Conservation (phyloP, 805 yeast genomes). For the Yamadazyma endophytica region DNA sequence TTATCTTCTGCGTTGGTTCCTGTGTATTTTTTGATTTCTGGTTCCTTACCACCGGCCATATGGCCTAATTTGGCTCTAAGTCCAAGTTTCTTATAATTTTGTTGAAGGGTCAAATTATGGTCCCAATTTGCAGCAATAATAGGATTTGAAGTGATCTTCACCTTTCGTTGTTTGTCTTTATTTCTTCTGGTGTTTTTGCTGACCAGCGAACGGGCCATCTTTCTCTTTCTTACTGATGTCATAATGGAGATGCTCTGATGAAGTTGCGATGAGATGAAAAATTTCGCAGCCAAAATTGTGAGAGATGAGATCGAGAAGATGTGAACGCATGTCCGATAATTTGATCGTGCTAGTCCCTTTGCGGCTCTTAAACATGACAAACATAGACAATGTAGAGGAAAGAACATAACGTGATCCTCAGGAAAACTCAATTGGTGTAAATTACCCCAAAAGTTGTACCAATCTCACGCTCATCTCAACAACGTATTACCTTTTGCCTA, state of each 20-base stretch:
- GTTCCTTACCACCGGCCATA: conserved; percentile 80
- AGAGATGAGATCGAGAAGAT: too few species aligned
- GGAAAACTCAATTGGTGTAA: too few species aligned
- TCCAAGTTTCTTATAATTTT: conserved; percentile 83
- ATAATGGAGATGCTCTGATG: conserved; percentile 21
- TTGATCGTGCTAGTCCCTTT: too few species aligned
- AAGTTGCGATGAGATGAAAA: conserved; percentile 3
- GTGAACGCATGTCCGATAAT: too few species aligned
- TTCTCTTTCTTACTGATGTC: conserved; percentile 81
- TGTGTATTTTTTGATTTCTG: conserved; percentile 38
- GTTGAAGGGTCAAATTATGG: conserved; percentile 69
- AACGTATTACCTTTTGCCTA: too few species aligned
- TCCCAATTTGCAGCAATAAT: conserved; percentile 93
- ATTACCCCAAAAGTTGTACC: too few species aligned
- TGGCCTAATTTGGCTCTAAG: conserved; percentile 61
- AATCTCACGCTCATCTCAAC: too few species aligned
- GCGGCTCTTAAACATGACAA: too few species aligned
- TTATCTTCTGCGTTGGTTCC: conserved; percentile 31
- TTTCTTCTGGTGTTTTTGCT: conserved; percentile 64
- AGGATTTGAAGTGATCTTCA: conserved; percentile 67
- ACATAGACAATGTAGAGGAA: too few species aligned
- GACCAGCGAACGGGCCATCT: conserved; percentile 70
- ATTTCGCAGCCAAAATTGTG: not conserved
- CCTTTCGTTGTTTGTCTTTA: conserved; percentile 67
- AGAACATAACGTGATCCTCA: too few species aligned